Percentiles rank a stretch among this genome's conserved stretches.
These are phyloP conservation scores for Chlorella sp. DNA, from an alignment of 139 green algal species.

Conservation along the genomic window DNA sequence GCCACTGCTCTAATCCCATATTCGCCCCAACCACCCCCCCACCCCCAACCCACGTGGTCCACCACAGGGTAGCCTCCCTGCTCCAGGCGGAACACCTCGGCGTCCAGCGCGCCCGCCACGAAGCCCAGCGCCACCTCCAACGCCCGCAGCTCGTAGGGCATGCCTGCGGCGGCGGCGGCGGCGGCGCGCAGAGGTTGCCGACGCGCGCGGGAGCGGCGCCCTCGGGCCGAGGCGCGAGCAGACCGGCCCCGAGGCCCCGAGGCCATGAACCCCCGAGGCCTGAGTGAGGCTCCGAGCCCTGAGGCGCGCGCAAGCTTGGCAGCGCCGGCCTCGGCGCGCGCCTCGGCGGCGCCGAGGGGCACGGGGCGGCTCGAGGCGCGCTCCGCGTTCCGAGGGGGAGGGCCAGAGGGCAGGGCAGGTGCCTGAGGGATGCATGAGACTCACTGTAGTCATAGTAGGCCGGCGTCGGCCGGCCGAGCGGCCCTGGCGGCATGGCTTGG, in stretches of 20 bases:
- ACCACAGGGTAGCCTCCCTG: conserved; percentile 13
- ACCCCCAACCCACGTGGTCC: too few species aligned
- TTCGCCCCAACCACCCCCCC: too few species aligned
- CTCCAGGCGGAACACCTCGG: conserved; percentile 19
- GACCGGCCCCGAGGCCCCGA: too few species aligned
- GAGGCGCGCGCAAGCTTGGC: not conserved
- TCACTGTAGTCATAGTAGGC: not conserved
- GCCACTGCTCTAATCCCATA: too few species aligned
- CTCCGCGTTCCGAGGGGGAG: too few species aligned
- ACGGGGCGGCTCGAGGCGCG: too few species aligned
- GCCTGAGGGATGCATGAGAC: not conserved
- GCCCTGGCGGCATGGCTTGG: not conserved
- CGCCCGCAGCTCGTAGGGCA: conserved; percentile 52
- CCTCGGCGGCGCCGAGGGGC: too few species aligned
- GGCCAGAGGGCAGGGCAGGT: too few species aligned
- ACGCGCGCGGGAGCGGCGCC: not conserved
- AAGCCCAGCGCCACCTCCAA: conserved; percentile 39
- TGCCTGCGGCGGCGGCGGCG: not conserved
- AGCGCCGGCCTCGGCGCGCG: not conserved
- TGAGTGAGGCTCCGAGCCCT: not conserved
- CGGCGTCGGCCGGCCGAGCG: not conserved
- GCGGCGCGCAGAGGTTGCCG: not conserved
- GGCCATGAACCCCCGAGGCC: too few species aligned
- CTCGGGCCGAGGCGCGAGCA: not conserved
- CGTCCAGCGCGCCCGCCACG: conserved; percentile 3